Base-by-base conservation (phyloP, 1,284 basidiomycete genomes). In the Papiliotrema laurentii region DNA sequence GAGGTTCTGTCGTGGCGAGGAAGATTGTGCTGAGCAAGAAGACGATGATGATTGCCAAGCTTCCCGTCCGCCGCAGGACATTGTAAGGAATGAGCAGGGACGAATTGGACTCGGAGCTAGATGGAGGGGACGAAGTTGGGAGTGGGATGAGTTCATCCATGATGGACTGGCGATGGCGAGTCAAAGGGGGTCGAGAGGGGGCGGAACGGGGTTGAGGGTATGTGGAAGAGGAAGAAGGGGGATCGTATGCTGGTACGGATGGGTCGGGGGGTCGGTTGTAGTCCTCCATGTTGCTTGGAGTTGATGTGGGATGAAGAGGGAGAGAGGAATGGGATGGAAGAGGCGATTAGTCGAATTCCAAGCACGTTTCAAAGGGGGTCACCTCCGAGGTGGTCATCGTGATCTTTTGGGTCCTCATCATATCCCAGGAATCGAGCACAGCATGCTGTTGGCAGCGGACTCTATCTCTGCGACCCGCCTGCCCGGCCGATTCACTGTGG, bases 21-120 rank as follows among this genome's bases (percentile, higher is more conserved):
- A 64, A 72, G 11, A 60, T 42, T 10, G 67, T 58, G 4, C 53
- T 51, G 21, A 71, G 41, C 14, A 74, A 47, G 52, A 74, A 73
- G 25, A 69, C 56, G n/a, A 59, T 21, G 38, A 74, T 60, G 39
- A 73, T 46, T 11, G 59, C 64, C 33, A 72, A 47, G 3, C 64
- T 56, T 4, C 50, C 56, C 7, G 61, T 54, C 9, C 73, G 58
- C 14, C 68, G 51, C 1, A 66, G 45, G 1, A 63, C 56, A 19
- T 14, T 22, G 28, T 16, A 21, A 10, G 50, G 50, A 4, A 49
- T 25, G 18, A 61, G 49, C 2, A 49, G 30, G 25, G 48, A 44
- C 9, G 6, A 16, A 36, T 46, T 22, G 18, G 40, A 36, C 7
- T 6, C 19, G 14, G 34, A 31, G 33, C 24, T 18, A 11, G 22